Percentiles rank a stretch among this genome's conserved stretches.
Conservation (phyloP, 176 grass and related monocot species). For the Rhipidocladum racemiflorum region DNA sequence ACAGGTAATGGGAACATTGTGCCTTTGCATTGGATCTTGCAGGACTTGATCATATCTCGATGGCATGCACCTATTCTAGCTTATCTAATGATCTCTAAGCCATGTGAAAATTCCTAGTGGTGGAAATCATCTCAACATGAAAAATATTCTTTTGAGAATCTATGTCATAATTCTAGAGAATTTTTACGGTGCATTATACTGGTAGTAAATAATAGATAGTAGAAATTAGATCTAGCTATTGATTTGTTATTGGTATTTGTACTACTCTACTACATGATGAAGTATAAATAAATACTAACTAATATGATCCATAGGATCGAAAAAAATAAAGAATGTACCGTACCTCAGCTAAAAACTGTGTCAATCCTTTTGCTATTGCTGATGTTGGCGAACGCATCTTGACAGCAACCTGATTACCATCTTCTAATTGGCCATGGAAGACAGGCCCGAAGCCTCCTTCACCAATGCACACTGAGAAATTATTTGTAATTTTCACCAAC, state of each 20-base stretch:
- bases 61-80: too few species aligned
- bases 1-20: background rate
- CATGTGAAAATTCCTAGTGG: background rate
- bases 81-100: background rate
- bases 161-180: too few species aligned
- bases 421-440: conserved; percentile 19
- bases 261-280: too few species aligned
- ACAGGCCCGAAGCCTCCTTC: conserved; percentile 44
- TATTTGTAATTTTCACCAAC: conserved; percentile 26
- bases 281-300: too few species aligned
- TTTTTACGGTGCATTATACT: too few species aligned
- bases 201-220: too few species aligned
- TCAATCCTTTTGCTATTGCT: background rate
- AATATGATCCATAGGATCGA: too few species aligned
- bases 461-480: conserved; percentile 29
- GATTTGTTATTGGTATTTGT: too few species aligned
- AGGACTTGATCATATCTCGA: background rate
- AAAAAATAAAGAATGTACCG: too few species aligned
- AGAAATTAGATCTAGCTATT: too few species aligned
- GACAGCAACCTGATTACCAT: conserved; percentile 39
- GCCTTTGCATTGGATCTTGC: background rate
- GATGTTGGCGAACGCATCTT: conserved; percentile 26
- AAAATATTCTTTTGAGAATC: background rate
- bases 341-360: conserved; percentile 43
- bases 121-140: background rate